Percentiles rank a stretch among this genome's conserved stretches.
These are phyloP conservation scores for Glycyrrhiza uralensis DNA, from an alignment of 306 rosid genomes.

Conservation along the genomic window DNA sequence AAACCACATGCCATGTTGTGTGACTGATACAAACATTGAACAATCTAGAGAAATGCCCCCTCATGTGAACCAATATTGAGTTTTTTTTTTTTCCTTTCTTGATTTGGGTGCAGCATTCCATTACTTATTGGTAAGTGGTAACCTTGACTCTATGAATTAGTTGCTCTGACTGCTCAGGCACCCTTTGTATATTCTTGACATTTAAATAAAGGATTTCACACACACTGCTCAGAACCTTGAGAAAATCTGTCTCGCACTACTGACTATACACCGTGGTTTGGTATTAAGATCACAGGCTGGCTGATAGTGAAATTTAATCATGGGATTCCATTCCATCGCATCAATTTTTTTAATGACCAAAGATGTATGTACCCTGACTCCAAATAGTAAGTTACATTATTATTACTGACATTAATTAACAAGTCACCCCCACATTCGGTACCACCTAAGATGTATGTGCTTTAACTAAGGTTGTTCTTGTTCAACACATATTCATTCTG, in stretches of 20 bases:
- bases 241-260: slow-evolving; percentile 22
- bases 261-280: slow-evolving; percentile 7
- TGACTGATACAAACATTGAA: slow-evolving; percentile 8
- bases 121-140: background rate
- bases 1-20: slow-evolving; percentile 40
- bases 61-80: slow-evolving; percentile 24
- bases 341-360: background rate
- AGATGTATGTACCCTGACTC: background rate
- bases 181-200: background rate
- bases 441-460: no score
- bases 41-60: background rate
- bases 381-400: background rate
- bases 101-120: slow-evolving; percentile 22
- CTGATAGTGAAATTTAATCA: background rate
- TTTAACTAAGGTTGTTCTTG: no score
- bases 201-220: slow-evolving; percentile 10
- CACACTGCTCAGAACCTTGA: slow-evolving; percentile 4
- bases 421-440: no score
- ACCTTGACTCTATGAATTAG: background rate
- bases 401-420: background rate
- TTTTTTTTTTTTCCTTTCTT: no score
- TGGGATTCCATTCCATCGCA: background rate
- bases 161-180: background rate
- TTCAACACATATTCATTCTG: no score
- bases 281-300: slow-evolving; percentile 13